Conservation (phyloP, 2,329 filamentous ascomycete species). For the Cryphonectria radicalis region DNA sequence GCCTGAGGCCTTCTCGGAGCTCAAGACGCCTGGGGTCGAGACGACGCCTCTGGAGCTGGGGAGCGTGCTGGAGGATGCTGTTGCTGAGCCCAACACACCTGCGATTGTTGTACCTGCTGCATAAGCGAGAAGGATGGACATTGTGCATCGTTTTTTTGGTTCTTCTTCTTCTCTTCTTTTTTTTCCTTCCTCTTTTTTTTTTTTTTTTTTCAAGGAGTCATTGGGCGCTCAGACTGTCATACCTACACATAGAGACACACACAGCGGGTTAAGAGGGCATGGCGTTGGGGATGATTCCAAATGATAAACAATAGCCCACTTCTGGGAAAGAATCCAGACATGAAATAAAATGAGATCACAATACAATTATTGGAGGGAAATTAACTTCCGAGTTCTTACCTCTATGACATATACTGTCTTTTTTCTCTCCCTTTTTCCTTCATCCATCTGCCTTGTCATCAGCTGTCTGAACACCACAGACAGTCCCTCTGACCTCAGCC, state of each 20-base stretch:
- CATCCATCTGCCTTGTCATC: neutral
- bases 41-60: slow-evolving; percentile 28
- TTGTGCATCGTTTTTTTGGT: neutral
- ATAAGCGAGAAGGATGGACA: neutral
- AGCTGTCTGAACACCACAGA: neutral
- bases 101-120: slow-evolving; percentile 25
- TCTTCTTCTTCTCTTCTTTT: neutral
- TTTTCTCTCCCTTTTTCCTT: no score
- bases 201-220: neutral
- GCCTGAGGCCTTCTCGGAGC: slow-evolving; percentile 61
- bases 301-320: neutral
- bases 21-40: slow-evolving; percentile 40
- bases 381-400: neutral
- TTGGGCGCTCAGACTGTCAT: neutral
- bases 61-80: slow-evolving; percentile 13
- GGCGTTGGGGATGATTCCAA: neutral
- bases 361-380: neutral
- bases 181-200: neutral
- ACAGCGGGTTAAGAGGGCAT: neutral
- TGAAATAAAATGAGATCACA: neutral
- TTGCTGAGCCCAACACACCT: slow-evolving; percentile 5
- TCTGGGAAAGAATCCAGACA: neutral
- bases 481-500: neutral
- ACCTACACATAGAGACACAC: neutral
- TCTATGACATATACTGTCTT: no score